These are phyloP conservation scores for Kluyveromyces dobzhanskii DNA, from an alignment of 805 yeast species.

Conservation along the genomic window DNA sequence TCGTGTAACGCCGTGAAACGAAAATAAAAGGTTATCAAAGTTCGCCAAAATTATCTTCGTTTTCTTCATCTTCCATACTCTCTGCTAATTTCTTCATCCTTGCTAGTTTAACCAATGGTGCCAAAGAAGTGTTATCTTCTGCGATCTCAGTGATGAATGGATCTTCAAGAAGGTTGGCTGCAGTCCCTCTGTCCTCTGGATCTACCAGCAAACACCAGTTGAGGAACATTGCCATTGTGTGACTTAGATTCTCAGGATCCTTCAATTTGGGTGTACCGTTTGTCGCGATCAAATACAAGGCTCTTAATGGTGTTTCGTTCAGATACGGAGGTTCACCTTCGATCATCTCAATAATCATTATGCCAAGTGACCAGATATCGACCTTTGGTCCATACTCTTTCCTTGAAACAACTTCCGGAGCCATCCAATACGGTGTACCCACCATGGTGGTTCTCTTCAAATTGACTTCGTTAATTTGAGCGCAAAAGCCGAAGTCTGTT, in stretches of 20 bases:
- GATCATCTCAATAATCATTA: slow-evolving; percentile 97
- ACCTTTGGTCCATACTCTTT: slow-evolving; percentile 96
- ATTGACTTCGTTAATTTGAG: slow-evolving; percentile 75
- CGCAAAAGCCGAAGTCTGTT: slow-evolving; percentile 96
- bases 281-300: slow-evolving; percentile 87
- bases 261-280: slow-evolving; percentile 93
- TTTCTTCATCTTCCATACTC: slow-evolving; percentile 28
- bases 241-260: slow-evolving; percentile 73
- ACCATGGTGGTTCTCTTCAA: slow-evolving; percentile 95
- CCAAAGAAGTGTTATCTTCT: slow-evolving; percentile 51
- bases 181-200: slow-evolving; percentile 71
- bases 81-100: slow-evolving; percentile 51
- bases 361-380: slow-evolving; percentile 96
- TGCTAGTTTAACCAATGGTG: slow-evolving; percentile 70
- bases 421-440: slow-evolving; percentile 99
- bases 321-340: slow-evolving; percentile 98
- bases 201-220: slow-evolving; percentile 75
- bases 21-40: background rate
- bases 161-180: slow-evolving; percentile 61
- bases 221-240: slow-evolving; percentile 59
- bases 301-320: slow-evolving; percentile 92
- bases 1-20: background rate
- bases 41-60: slow-evolving; percentile 1
- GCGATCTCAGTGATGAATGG: slow-evolving; percentile 50
- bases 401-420: slow-evolving; percentile 94